phyloP scores from a whole-genome alignment of 2,329 filamentous ascomycete species.

The Graphium sp. region DNA sequence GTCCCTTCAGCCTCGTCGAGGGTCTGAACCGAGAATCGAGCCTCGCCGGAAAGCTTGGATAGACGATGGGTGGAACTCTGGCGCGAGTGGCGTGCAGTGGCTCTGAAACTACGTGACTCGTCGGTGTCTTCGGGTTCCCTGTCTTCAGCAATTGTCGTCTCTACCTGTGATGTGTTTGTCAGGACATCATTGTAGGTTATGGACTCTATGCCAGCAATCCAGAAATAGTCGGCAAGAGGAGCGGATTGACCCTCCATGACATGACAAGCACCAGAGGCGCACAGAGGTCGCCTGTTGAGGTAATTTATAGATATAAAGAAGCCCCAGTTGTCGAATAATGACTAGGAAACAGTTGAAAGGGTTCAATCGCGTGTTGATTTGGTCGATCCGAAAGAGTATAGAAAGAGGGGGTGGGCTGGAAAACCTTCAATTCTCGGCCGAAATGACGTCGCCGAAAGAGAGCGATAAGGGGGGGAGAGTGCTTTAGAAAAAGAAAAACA shows the following conservation, averaged over 20 bases:
- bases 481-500: no score
- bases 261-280: slow-evolving; percentile 1
- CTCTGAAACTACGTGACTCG: slow-evolving; percentile 14
- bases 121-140: slow-evolving; percentile 33
- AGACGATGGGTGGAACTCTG: slow-evolving; percentile 42
- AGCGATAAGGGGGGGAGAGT: no score
- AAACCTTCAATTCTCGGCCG: no score
- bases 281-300: no score
- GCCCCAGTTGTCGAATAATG: no score
- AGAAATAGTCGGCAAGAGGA: slow-evolving; percentile 59
- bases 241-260: slow-evolving; percentile 42
- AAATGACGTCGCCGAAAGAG: no score
- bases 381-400: no score
- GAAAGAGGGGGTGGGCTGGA: no score
- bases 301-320: no score
- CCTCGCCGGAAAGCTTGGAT: slow-evolving; percentile 33
- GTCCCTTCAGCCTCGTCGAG: slow-evolving; percentile 43
- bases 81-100: slow-evolving; percentile 38
- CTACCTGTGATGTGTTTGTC: slow-evolving; percentile 15
- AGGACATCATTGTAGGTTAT: slow-evolving; percentile 42
- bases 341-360: no score
- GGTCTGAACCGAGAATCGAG: slow-evolving; percentile 33
- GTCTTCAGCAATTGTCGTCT: slow-evolving; percentile 46
- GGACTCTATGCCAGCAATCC: slow-evolving; percentile 56
- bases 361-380: no score